These are phyloP conservation scores for Aegilops speltoides DNA, from an alignment of 176 grass and related monocot species.

Conservation along the genomic window DNA sequence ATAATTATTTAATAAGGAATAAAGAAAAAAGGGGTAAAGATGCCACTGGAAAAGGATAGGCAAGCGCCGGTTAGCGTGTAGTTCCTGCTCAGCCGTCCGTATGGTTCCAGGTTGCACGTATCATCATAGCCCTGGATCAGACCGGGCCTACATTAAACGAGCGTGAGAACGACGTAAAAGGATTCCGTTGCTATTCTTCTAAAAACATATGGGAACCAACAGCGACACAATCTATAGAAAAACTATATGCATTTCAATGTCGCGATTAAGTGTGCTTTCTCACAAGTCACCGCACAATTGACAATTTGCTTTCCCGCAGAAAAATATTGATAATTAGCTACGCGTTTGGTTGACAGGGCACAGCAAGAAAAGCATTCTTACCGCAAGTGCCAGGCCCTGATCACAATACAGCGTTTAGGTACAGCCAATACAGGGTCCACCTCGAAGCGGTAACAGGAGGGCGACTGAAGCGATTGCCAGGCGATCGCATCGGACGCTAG, in stretches of 20 bases:
- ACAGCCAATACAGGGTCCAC: neutral
- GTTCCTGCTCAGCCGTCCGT: neutral
- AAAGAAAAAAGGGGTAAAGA: neutral
- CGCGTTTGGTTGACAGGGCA: neutral
- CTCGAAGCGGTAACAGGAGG: too few relatives aligned
- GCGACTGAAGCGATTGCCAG: too few relatives aligned
- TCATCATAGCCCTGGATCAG: constrained; percentile 30
- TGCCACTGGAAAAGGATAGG: neutral
- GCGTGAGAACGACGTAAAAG: constrained; percentile 31
- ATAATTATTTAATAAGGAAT: neutral
- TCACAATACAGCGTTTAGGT: neutral
- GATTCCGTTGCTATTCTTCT: neutral
- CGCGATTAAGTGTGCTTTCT: neutral
- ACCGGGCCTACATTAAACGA: constrained; percentile 17
- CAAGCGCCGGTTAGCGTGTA: neutral
- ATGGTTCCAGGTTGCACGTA: constrained; percentile 18
- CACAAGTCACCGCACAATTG: neutral
- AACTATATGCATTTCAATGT: neutral
- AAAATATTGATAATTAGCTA: neutral
- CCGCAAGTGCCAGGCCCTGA: neutral
- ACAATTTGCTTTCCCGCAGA: too few relatives aligned
- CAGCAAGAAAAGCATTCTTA: neutral
- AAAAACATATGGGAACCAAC: neutral
- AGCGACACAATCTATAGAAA: neutral
- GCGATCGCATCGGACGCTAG: too few relatives aligned